Percentiles rank a stretch among this genome's conserved stretches.
Conservation (phyloP, 768 basidiomycete genomes). For the Lactifluus volemus region DNA sequence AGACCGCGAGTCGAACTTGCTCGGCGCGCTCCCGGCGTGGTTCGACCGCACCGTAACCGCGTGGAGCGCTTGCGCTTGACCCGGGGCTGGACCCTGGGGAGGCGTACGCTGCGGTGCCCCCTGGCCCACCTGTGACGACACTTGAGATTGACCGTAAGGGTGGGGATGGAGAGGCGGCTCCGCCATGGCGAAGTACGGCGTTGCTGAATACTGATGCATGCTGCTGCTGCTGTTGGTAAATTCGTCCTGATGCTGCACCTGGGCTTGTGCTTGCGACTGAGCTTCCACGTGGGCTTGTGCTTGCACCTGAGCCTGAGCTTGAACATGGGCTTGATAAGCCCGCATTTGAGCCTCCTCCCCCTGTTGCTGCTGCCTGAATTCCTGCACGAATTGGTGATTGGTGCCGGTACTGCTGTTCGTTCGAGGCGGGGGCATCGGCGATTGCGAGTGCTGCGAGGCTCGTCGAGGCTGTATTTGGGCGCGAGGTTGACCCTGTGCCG, state of each 20-base stretch:
- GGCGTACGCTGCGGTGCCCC: constrained; percentile 8
- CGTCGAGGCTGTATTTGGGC: constrained; percentile 27
- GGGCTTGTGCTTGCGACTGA: constrained; percentile 17
- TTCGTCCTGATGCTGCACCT: constrained; percentile 2
- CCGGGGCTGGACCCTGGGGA: constrained; percentile 16
- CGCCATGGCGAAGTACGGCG: constrained; percentile 17
- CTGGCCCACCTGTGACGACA: constrained; percentile 3
- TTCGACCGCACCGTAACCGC: constrained; percentile 11
- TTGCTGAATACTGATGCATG: constrained; percentile 14
- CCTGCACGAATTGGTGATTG: constrained; percentile 37
- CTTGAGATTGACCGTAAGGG: constrained; percentile 13
- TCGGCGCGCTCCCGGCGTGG: constrained; percentile 14
- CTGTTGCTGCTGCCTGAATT: constrained; percentile 33
- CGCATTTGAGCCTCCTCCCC: constrained; percentile 23
- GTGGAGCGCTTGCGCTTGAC: constrained; percentile 16
- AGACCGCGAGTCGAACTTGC: constrained; percentile 17
- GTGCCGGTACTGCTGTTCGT: constrained; percentile 18
- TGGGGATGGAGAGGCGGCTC: constrained; percentile 10
- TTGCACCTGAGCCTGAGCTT: constrained; percentile 19
- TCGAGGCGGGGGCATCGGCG: constrained; percentile 36
- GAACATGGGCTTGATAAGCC: constrained; percentile 22
- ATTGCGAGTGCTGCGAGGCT: constrained; percentile 29
- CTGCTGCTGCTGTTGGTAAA: constrained; percentile 11
- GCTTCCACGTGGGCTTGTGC: constrained; percentile 17
- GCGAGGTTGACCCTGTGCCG: constrained; percentile 25